phyloP scores from a whole-genome alignment of 768 basidiomycete species.

The Russula abietina region DNA sequence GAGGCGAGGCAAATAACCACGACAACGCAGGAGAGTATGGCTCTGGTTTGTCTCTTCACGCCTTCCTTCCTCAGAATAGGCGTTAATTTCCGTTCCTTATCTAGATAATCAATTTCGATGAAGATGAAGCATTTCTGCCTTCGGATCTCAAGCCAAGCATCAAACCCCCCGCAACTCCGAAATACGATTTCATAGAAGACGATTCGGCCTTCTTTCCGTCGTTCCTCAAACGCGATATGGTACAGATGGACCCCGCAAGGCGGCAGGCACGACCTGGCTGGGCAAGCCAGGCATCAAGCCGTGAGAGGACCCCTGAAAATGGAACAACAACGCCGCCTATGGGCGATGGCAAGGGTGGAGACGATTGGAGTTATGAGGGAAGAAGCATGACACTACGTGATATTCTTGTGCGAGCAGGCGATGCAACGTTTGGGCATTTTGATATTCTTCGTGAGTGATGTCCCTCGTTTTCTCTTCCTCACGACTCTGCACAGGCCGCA shows the following conservation, averaged over 20 bases:
- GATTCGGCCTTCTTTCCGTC: conserved; percentile 17
- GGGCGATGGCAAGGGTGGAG: conserved; percentile 24
- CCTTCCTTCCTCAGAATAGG: neutral
- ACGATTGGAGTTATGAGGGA: conserved; percentile 35
- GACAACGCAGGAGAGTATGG: conserved; percentile 12
- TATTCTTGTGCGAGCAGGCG: conserved; percentile 37
- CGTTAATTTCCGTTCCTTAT: conserved; percentile 22
- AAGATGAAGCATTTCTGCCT: conserved; percentile 20
- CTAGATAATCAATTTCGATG: conserved; percentile 21
- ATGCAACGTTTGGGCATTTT: conserved; percentile 33
- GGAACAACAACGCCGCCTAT: conserved; percentile 8
- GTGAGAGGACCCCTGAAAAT: conserved; percentile 21
- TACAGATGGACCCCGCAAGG: conserved; percentile 13
- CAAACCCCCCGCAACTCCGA: conserved; percentile 14
- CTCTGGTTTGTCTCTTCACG: conserved; percentile 12
- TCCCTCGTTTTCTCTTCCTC: neutral
- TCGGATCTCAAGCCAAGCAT: conserved; percentile 20
- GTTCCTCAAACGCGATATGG: conserved; percentile 20
- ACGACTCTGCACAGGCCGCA: conserved; percentile 2
- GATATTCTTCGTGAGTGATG: conserved; percentile 35
- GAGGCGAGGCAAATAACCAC: conserved; percentile 5
- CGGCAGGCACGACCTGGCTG: conserved; percentile 6
- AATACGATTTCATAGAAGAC: conserved; percentile 22
- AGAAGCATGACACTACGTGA: conserved; percentile 47
- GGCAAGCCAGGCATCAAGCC: conserved; percentile 13